phyloP scores from a whole-genome alignment of 2,329 filamentous ascomycete genomes.

The Stachybotrys chartarum region DNA sequence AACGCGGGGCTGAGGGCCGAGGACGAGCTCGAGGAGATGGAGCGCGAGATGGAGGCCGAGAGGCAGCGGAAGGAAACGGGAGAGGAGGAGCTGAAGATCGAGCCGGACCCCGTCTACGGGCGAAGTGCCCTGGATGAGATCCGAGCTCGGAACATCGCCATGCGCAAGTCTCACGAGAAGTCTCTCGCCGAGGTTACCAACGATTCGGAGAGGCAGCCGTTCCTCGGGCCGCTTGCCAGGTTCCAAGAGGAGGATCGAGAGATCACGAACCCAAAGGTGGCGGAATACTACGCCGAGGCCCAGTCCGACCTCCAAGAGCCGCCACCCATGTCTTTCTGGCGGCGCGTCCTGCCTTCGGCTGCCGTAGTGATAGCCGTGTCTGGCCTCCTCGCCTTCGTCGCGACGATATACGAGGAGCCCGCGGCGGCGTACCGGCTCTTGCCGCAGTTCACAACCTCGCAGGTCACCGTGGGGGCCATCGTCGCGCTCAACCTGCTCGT shows the following conservation, averaged over 20 bases:
- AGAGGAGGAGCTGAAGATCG: conserved; percentile 9
- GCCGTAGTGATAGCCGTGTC: conserved; percentile 38
- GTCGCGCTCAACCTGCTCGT: conserved; percentile 52
- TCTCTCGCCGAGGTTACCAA: conserved; percentile 32
- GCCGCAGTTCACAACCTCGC: conserved; percentile 53
- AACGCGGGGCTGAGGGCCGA: conserved; percentile 56
- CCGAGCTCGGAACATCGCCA: conserved; percentile 44
- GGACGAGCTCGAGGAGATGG: conserved; percentile 51
- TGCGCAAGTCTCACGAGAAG: conserved; percentile 38
- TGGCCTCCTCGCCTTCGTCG: conserved; percentile 33
- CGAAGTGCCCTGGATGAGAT: conserved; percentile 50
- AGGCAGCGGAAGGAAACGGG: conserved; percentile 10
- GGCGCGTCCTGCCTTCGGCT: conserved; percentile 49
- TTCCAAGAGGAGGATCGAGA: conserved; percentile 27
- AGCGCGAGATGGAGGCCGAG: conserved; percentile 26
- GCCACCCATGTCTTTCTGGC: conserved; percentile 41
- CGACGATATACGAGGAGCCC: conserved; percentile 47
- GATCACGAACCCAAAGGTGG: conserved; percentile 29
- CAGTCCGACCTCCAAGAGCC: conserved; percentile 43
- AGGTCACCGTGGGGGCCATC: conserved; percentile 56
- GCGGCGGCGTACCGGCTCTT: conserved; percentile 45
- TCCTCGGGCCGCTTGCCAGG: conserved; percentile 34
- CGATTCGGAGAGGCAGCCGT: conserved; percentile 31
- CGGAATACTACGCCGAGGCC: conserved; percentile 34
- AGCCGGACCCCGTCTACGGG: conserved; percentile 47